Percentiles rank a stretch among this genome's conserved stretches.
phyloP scores from a whole-genome alignment of 169 alveolate species.

The Plasmodium vivax region DNA sequence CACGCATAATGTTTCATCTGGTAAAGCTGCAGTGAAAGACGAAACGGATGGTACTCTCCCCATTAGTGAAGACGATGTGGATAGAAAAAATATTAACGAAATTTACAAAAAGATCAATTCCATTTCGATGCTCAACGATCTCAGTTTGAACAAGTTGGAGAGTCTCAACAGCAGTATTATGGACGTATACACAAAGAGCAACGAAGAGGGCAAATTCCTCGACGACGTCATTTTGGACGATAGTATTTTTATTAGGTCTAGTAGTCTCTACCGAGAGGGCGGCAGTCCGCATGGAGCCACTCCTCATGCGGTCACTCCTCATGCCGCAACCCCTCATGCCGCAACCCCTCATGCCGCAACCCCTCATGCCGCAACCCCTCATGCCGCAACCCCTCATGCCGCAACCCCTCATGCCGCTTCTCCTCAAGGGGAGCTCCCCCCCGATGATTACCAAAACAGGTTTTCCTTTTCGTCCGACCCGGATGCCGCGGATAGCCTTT shows the following conservation, averaged over 20 bases:
- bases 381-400: no score
- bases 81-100: conserved; percentile 18
- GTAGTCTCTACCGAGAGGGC: neutral
- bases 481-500: conserved; percentile 10
- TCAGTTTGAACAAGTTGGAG: conserved; percentile 54
- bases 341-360: no score
- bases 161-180: conserved; percentile 52
- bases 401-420: neutral
- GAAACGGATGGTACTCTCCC: neutral
- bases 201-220: conserved; percentile 31
- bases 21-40: neutral
- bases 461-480: neutral
- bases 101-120: conserved; percentile 49
- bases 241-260: conserved; percentile 45
- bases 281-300: neutral
- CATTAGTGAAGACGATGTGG: conserved; percentile 19
- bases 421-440: neutral
- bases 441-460: neutral
- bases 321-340: no score
- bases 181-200: conserved; percentile 23
- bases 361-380: neutral
- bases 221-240: conserved; percentile 65
- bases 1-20: neutral
- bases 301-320: neutral
- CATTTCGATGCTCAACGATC: conserved; percentile 41